These are phyloP conservation scores for Prunus padus DNA, from an alignment of 306 rosid species.

Conservation along the genomic window DNA sequence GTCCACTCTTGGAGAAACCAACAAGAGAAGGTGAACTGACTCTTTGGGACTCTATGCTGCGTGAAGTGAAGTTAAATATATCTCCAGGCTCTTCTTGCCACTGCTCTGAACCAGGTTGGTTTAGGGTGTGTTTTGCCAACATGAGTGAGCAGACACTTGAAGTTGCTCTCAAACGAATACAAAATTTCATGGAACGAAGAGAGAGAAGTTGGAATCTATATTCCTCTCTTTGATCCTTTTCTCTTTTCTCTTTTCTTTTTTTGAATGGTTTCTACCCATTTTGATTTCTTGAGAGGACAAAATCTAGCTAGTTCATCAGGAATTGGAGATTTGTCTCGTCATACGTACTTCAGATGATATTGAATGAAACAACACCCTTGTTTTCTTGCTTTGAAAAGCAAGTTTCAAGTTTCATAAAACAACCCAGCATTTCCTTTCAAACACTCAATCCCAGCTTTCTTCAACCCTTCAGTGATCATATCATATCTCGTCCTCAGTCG, in stretches of 20 bases:
- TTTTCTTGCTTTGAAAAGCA: conserved; percentile 71
- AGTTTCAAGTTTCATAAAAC: conserved; percentile 32
- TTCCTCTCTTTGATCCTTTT: neutral
- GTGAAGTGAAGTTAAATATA: conserved; percentile 67
- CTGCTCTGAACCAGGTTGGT: conserved; percentile 94
- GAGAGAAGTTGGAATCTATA: neutral
- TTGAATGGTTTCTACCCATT: conserved; percentile 58
- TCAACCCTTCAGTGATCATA: conserved; percentile 70
- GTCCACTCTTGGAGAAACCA: conserved; percentile 50
- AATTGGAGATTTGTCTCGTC: conserved; percentile 2
- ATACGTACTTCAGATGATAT: conserved; percentile 23
- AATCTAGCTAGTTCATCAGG: conserved; percentile 12
- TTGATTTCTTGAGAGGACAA: conserved; percentile 34
- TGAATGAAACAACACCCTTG: conserved; percentile 30
- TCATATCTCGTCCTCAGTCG: conserved; percentile 63
- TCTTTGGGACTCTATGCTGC: conserved; percentile 57
- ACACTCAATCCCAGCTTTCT: conserved; percentile 64
- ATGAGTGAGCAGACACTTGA: conserved; percentile 71
- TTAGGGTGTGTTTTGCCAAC: conserved; percentile 92
- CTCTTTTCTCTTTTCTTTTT: neutral
- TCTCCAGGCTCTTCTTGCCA: conserved; percentile 94
- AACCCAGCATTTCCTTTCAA: conserved; percentile 83
- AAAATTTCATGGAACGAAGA: conserved; percentile 45
- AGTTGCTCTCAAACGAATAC: conserved; percentile 69
- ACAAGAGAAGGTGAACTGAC: conserved; percentile 67